Evolutionary conservation across 1,284 basidiomycete genomes (phyloP), one percentile per base, ranked within the genome.

Genomic region (Cryptococcus hybrid): DNA sequence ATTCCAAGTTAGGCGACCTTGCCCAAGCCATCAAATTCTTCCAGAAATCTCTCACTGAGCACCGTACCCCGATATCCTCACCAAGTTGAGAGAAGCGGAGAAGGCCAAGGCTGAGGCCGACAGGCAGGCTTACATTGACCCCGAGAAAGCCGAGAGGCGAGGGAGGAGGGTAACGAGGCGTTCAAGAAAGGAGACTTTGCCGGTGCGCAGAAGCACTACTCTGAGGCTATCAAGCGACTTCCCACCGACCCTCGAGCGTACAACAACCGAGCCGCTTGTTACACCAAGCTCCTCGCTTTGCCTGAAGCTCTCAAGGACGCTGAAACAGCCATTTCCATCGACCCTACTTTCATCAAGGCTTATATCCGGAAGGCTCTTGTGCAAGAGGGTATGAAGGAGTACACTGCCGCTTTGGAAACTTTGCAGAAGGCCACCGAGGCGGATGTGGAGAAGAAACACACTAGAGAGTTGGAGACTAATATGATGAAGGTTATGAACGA

Each of bases 301-400:
- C 90, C 94, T 8, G 96, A 99, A 77, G 96, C 95, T 1, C 84
- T 99, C 71, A 98, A 98, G 79, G 96, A 99, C 72, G 88, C 87
- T 35, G 87, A 99, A 56, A 86, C 90, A 75, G 94, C 96, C 18
- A 95, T 99, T 82, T 88, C 88, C 78, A 85, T 90, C 49, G 95
- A 99, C 78, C 86, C 90, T 40, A 84, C 83, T 50, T 95, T 95
- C 70, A 88, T 95, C 79, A 99, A 96, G 80, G 96, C 90, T 11
- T 90, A 98, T 81, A 89, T 99, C 69, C 90, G 96, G 69, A 98
- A 98, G 80, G 85, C 89, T 37, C 87, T 86, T 68, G 87, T 98
- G 51, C 80, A 95, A 45, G 86, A 85, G 71, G 84, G 85, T 47
- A 98, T 99, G 95, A 90, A 91, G 66, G 94, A 99, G 56, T 87